These are phyloP conservation scores for Flaveria brownii DNA, from an alignment of 129 eudicot genomes.

Conservation along the genomic window DNA sequence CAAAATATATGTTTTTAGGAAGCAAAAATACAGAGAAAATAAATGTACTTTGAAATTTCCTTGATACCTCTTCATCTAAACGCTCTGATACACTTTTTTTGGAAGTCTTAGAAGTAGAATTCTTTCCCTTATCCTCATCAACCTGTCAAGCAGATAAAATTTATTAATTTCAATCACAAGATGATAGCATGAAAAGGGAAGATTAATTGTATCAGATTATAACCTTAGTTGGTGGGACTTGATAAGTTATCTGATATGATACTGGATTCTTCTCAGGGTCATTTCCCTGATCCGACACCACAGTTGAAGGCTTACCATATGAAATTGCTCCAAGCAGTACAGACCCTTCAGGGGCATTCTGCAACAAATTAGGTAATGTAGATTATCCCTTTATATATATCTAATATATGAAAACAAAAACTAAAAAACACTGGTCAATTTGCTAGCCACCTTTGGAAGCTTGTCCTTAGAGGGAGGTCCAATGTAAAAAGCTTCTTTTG, in stretches of 20 bases:
- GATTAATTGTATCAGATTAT: not conserved
- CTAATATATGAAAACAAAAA: not conserved
- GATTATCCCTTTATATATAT: constrained; percentile 11
- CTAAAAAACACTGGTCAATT: not conserved
- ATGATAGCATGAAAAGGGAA: constrained; percentile 14
- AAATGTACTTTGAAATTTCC: not conserved
- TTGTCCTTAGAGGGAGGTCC: constrained; percentile 88
- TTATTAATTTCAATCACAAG: not conserved
- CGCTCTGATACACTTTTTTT: constrained; percentile 66
- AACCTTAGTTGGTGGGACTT: constrained; percentile 90
- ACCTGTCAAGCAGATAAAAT: constrained; percentile 47
- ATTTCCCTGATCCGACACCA: constrained; percentile 49
- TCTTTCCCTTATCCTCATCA: constrained; percentile 77
- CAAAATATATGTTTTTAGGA: constrained; percentile 3
- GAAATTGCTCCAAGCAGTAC: constrained; percentile 84
- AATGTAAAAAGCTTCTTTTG: constrained; percentile 89
- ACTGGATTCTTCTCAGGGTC: constrained; percentile 76
- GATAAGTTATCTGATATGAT: constrained; percentile 75
- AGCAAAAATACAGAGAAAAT: constrained; percentile 7
- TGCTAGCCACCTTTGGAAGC: constrained; percentile 97
- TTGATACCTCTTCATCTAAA: constrained; percentile 74
- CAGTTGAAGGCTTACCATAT: constrained; percentile 74
- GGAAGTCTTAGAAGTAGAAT: constrained; percentile 41
- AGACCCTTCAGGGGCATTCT: constrained; percentile 85
- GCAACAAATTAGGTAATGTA: constrained; percentile 32